Evolutionary conservation across 2,329 filamentous ascomycete genomes (phyloP).

Genomic region (Hypoxylon sp.): DNA sequence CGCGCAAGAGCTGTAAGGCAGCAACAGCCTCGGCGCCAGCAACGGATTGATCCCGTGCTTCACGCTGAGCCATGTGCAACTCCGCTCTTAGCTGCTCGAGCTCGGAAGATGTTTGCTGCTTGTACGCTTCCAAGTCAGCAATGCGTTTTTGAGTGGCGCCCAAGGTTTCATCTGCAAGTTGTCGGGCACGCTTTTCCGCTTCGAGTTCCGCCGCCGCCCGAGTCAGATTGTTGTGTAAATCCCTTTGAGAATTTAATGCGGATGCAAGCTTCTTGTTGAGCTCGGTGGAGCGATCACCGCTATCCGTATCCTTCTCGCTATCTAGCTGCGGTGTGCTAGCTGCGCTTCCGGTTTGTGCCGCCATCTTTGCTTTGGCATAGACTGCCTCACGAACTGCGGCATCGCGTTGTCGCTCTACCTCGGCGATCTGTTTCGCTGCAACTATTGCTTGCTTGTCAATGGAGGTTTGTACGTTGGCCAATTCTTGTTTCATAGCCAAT

Average conservation of each 20-base stretch:
- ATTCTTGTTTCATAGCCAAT: slow-evolving; percentile 86
- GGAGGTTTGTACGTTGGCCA: slow-evolving; percentile 87
- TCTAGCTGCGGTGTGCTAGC: slow-evolving; percentile 67
- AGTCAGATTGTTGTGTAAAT: slow-evolving; percentile 81
- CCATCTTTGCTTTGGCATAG: slow-evolving; percentile 92
- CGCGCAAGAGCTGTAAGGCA: slow-evolving; percentile 74
- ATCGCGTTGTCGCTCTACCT: slow-evolving; percentile 94
- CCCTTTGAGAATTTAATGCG: slow-evolving; percentile 79
- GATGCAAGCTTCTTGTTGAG: slow-evolving; percentile 84
- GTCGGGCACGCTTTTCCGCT: slow-evolving; percentile 80
- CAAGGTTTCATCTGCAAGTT: slow-evolving; percentile 87
- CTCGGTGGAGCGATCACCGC: slow-evolving; percentile 71
- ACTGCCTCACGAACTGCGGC: slow-evolving; percentile 93
- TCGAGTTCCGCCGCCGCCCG: slow-evolving; percentile 74
- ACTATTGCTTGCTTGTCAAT: slow-evolving; percentile 88
- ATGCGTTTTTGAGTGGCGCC: slow-evolving; percentile 84
- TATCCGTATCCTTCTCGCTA: slow-evolving; percentile 64
- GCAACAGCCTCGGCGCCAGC: slow-evolving; percentile 78
- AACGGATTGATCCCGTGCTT: slow-evolving; percentile 83
- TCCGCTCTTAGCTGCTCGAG: slow-evolving; percentile 86
- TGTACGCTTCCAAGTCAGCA: slow-evolving; percentile 82
- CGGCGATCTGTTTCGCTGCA: slow-evolving; percentile 88
- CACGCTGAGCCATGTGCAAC: slow-evolving; percentile 79
- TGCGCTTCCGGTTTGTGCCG: slow-evolving; percentile 75
- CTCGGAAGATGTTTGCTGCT: slow-evolving; percentile 84